These are phyloP conservation scores for Chamaecrista fasciculata DNA, from an alignment of 306 rosid genomes.

Conservation along the genomic window DNA sequence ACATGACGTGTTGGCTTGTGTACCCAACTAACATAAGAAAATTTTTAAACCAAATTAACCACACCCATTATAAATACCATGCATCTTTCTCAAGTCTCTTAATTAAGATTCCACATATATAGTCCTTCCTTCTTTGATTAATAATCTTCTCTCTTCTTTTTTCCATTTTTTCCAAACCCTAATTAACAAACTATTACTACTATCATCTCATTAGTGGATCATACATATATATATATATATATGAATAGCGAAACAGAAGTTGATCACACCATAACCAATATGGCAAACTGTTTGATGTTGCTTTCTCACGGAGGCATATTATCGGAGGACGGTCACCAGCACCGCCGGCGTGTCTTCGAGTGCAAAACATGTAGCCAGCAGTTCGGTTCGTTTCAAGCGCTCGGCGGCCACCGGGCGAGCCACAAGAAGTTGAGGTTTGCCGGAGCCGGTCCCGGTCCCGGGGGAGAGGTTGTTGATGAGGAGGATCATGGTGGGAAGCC, in stretches of 20 bases:
- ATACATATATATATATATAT: no score
- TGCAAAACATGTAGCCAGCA: conserved; percentile 84
- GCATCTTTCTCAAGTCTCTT: conserved; percentile 5
- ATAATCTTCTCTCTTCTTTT: conserved; percentile 6
- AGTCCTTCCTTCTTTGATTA: no score
- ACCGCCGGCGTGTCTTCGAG: conserved; percentile 64
- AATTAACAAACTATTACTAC: neutral
- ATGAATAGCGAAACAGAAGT: conserved; percentile 81
- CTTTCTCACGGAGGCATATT: conserved; percentile 53
- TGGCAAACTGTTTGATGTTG: conserved; percentile 86
- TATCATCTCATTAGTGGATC: neutral
- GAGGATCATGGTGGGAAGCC: conserved; percentile 46
- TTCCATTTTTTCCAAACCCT: neutral
- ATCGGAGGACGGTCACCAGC: neutral
- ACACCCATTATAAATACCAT: conserved; percentile 37
- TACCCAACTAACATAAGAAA: neutral
- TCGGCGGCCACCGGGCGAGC: conserved; percentile 96
- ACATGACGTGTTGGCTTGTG: neutral
- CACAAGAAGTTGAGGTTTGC: conserved; percentile 81
- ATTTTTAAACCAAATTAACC: neutral
- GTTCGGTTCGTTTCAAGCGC: conserved; percentile 83
- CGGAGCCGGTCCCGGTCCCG: conserved; percentile 29
- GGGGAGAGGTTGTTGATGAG: conserved; percentile 1
- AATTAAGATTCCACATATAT: neutral
- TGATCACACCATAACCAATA: conserved; percentile 43